Evolutionary conservation across 805 yeast species (phyloP), one percentile per base, ranked within the genome.

Genomic region (Ogataea trehaloabstinens): DNA sequence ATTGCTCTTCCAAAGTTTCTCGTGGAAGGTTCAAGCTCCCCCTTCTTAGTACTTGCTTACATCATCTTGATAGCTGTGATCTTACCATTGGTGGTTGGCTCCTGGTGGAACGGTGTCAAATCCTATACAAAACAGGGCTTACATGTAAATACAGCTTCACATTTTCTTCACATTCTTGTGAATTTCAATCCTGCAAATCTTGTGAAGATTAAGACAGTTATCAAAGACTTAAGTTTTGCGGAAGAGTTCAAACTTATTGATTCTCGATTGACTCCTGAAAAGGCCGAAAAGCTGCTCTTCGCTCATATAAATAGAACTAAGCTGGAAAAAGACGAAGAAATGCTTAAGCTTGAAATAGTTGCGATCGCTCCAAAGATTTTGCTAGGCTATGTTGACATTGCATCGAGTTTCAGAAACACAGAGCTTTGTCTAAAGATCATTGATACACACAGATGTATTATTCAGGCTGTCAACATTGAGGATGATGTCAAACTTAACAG

Each of bases 1-100:
- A 89, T 93, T 61, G 99, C 98, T 0, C 67, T 93, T 49, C 99
- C 99, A 22, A 81, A 84, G 58, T 88, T 86, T 64, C 71, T 93
- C 45, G 85, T 95, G 21, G 96, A 88, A 48, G 89, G 95, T 30
- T 73, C 80, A 41, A 80, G 81, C 17, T 81, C 95, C 4, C 52
- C 83, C 17, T 67, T 88, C 44, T 65, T 85, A 19, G 73, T 82
- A 12, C 60, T 76, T 2, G 49, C 73, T 4, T 93, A 93, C 61
- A 77, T 88, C 35, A 47, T 76, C 6, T 61, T 87, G 31, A 80
- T 93, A 51, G 96, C 95, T 16, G 69, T 84, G 4, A 68, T 86
- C 4, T 72, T 93, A 40, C 99, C 99, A 2, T 68, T 70, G 38
- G 62, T 85, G 33, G 98, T 95, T 21, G 85, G 88, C 28, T 68